phyloP scores from a whole-genome alignment of 164 flowering plant genomes.

The Pachysandra terminalis region DNA sequence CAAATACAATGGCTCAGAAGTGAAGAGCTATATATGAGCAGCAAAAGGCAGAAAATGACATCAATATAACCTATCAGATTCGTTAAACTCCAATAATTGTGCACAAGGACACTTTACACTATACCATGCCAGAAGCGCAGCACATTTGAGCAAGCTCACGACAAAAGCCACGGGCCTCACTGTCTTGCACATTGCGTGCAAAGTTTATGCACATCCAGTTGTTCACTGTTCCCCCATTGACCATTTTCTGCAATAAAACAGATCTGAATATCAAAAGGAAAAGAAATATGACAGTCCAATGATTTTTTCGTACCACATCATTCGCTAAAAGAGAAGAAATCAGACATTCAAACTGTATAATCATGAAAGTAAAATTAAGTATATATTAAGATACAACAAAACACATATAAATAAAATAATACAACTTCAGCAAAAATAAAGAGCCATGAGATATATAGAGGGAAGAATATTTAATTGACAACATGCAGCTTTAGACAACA shows the following conservation, averaged over 20 bases:
- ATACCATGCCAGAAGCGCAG: conserved; percentile 68
- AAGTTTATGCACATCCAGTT: conserved; percentile 69
- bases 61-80: not conserved
- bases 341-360: too few species aligned
- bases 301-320: too few species aligned
- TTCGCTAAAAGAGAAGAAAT: too few species aligned
- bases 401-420: too few species aligned
- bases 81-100: not conserved
- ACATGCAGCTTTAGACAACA: too few species aligned
- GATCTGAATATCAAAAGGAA: too few species aligned
- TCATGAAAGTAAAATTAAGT: too few species aligned
- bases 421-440: too few species aligned
- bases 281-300: too few species aligned
- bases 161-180: conserved; percentile 51
- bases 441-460: too few species aligned
- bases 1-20: not conserved
- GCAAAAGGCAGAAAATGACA: not conserved
- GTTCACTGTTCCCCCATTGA: conserved; percentile 67
- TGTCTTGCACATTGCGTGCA: conserved; percentile 57
- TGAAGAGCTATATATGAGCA: not conserved
- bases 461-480: too few species aligned
- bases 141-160: conserved; percentile 71
- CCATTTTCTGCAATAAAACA: conserved; percentile 36
- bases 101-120: not conserved
- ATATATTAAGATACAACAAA: too few species aligned